phyloP scores from a whole-genome alignment of 768 basidiomycete species.

The Amanita muscaria region DNA sequence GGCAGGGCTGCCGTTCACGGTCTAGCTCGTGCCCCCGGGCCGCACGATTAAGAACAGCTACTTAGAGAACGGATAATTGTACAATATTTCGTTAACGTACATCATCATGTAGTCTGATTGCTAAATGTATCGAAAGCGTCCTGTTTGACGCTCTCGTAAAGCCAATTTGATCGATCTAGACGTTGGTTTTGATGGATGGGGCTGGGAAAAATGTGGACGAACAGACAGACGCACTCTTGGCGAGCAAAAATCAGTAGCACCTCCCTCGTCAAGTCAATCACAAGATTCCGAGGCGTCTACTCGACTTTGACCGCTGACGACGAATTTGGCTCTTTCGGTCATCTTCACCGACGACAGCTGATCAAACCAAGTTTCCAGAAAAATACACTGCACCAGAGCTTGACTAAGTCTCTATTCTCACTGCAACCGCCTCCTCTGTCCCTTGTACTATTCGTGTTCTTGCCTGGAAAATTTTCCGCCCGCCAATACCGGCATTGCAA shows the following conservation, averaged over 20 bases:
- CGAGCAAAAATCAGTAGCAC: constrained; percentile 57
- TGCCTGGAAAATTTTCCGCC: constrained; percentile 86
- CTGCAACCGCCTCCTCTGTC: constrained; percentile 84
- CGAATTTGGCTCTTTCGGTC: constrained; percentile 24
- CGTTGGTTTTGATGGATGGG: constrained; percentile 75
- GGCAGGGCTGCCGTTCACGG: constrained; percentile 39
- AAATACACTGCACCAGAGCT: no score
- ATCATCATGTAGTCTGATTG: no score
- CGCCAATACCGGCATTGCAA: constrained; percentile 90
- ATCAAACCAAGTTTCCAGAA: constrained; percentile 3
- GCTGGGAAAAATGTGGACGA: constrained; percentile 85
- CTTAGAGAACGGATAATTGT: no score
- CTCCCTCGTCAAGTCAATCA: background rate
- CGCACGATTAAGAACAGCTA: background rate
- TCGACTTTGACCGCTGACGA: constrained; percentile 23
- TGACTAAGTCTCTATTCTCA: constrained; percentile 68
- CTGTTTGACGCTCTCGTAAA: constrained; percentile 74
- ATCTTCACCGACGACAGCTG: background rate
- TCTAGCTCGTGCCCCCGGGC: constrained; percentile 23
- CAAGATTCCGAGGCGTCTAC: constrained; percentile 8
- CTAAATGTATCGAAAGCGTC: constrained; percentile 47
- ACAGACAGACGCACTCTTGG: constrained; percentile 93
- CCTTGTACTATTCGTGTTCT: constrained; percentile 85
- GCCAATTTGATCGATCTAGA: constrained; percentile 66
- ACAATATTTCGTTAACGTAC: no score